These are phyloP conservation scores for Penicillium bialowiezense DNA, from an alignment of 495 filamentous ascomycete genomes.

Conservation along the genomic window DNA sequence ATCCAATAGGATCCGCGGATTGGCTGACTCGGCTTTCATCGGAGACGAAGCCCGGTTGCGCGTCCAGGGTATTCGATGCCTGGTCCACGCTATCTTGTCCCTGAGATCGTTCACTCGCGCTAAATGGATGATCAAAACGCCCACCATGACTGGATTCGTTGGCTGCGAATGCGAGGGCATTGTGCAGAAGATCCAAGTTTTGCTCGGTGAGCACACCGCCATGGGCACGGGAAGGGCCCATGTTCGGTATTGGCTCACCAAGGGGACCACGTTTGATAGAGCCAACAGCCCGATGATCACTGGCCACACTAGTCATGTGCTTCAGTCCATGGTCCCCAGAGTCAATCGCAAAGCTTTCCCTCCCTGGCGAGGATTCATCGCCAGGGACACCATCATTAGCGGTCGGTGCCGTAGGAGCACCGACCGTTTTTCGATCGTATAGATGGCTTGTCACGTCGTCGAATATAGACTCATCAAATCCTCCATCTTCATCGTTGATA, in stretches of 20 bases:
- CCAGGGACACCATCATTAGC: neutral
- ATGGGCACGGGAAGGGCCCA: constrained; percentile 30
- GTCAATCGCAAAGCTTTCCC: constrained; percentile 17
- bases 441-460: constrained; percentile 59
- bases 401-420: constrained; percentile 9
- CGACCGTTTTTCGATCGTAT: constrained; percentile 37
- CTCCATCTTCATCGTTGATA: constrained; percentile 47
- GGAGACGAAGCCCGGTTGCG: constrained; percentile 47
- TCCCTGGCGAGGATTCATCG: constrained; percentile 7
- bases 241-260: constrained; percentile 26
- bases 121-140: constrained; percentile 58
- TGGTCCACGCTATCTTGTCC: constrained; percentile 34
- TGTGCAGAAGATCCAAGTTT: constrained; percentile 69
- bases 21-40: constrained; percentile 48
- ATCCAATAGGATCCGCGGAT: constrained; percentile 29
- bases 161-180: constrained; percentile 75
- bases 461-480: constrained; percentile 78
- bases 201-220: constrained; percentile 52
- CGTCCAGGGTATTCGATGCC: constrained; percentile 34
- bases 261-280: constrained; percentile 27
- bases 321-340: constrained; percentile 26
- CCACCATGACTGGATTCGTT: constrained; percentile 69
- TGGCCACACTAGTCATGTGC: constrained; percentile 41
- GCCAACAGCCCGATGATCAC: constrained; percentile 27
- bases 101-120: constrained; percentile 39